Evolutionary conservation across 176 grass and related monocot species (phyloP).

Genomic region (Juncus inflexus): DNA sequence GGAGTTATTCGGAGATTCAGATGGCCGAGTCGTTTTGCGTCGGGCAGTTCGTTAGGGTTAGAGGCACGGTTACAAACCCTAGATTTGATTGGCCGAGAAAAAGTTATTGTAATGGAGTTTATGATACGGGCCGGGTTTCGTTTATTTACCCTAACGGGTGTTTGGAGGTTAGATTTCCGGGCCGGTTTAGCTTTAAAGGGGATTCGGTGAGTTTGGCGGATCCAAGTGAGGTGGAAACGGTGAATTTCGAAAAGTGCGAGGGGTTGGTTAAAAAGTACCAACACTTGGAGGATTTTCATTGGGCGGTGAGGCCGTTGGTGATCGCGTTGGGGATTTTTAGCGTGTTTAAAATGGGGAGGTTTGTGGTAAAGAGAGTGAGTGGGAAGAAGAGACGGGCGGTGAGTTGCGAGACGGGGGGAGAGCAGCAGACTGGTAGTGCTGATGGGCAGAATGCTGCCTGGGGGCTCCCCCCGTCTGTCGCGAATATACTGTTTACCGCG

Average conservation of each 20-base stretch:
- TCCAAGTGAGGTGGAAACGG: constrained; percentile 71
- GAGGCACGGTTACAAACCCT: constrained; percentile 35
- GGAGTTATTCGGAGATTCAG: constrained; percentile 67
- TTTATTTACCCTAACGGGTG: constrained; percentile 76
- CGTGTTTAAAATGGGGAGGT: constrained; percentile 56
- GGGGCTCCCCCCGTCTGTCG: constrained; percentile 60
- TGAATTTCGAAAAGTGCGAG: constrained; percentile 76
- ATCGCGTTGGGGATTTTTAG: constrained; percentile 71
- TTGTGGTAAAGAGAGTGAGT: constrained; percentile 42
- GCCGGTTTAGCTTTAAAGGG: constrained; percentile 66
- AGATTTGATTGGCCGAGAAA: constrained; percentile 87
- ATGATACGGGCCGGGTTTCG: constrained; percentile 56
- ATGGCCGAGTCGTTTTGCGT: constrained; percentile 79
- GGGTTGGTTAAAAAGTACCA: constrained; percentile 87
- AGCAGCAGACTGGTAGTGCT: constrained; percentile 21
- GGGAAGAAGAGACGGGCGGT: constrained; percentile 52
- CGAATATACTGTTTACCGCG: constrained; percentile 55
- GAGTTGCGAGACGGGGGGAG: constrained; percentile 21
- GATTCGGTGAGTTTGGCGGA: constrained; percentile 56
- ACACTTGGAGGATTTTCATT: constrained; percentile 93
- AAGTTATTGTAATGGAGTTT: constrained; percentile 31
- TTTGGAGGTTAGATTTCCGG: constrained; percentile 69
- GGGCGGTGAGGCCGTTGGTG: constrained; percentile 77
- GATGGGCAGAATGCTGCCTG: constrained; percentile 32
- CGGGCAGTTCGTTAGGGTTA: constrained; percentile 83